phyloP scores from a whole-genome alignment of 805 yeast species.

The Lachancea thermotolerans region DNA sequence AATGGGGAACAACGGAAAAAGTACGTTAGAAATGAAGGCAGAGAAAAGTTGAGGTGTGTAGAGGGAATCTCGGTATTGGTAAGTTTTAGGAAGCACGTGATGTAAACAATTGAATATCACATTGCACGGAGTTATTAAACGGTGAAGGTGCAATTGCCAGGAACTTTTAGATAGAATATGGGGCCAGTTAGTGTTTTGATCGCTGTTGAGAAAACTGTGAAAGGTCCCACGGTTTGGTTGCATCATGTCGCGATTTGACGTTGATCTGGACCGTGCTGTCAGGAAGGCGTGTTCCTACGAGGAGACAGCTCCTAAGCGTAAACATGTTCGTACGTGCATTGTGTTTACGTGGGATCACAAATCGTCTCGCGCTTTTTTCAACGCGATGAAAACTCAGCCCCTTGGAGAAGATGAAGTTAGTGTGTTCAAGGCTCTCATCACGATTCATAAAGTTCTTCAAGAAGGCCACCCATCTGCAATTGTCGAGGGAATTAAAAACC shows the following conservation, averaged over 20 bases:
- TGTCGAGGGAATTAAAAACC: conserved; percentile 70
- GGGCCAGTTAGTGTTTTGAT: background rate
- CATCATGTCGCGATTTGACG: conserved; percentile 31
- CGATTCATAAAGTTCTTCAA: conserved; percentile 87
- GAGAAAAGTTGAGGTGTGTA: too few species aligned
- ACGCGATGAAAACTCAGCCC: conserved; percentile 70
- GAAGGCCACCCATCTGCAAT: conserved; percentile 92
- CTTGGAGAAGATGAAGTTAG: conserved; percentile 73
- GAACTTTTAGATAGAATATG: too few species aligned
- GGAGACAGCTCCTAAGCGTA: conserved; percentile 89
- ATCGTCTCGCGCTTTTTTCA: conserved; percentile 79
- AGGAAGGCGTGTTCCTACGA: conserved; percentile 82
- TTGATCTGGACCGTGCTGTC: conserved; percentile 36
- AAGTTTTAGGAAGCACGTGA: too few species aligned
- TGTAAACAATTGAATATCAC: too few species aligned
- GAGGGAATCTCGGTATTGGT: too few species aligned
- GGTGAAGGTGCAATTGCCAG: too few species aligned
- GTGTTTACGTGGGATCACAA: conserved; percentile 96
- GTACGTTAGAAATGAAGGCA: too few species aligned
- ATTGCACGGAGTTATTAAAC: too few species aligned
- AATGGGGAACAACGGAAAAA: too few species aligned
- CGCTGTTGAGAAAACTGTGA: background rate
- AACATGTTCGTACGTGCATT: conserved; percentile 92
- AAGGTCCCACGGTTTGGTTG: too few species aligned
- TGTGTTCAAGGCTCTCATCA: conserved; percentile 75